A percentile compares a stretch with the other conserved stretches of the same genome.
phyloP scores from a whole-genome alignment of 805 yeast genomes.

The Pichia paraexigua region DNA sequence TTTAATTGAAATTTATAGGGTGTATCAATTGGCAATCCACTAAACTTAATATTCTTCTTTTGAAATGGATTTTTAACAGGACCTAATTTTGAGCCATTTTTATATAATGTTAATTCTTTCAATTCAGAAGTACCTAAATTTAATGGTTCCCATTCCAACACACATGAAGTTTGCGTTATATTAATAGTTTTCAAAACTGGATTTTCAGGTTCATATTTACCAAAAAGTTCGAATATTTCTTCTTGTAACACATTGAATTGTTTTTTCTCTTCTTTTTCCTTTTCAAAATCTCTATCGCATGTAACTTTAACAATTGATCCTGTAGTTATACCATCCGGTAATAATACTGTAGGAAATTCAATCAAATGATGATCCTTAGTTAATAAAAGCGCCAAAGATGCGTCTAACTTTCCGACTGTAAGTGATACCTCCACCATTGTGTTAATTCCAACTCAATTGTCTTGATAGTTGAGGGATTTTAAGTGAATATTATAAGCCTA shows the following conservation, averaged over 20 bases:
- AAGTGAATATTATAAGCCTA: background rate
- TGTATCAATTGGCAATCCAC: conserved; percentile 86
- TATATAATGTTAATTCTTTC: conserved; percentile 67
- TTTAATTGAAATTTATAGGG: conserved; percentile 71
- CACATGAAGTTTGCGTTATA: conserved; percentile 91
- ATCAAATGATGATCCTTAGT: conserved; percentile 87
- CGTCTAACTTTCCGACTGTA: conserved; percentile 93
- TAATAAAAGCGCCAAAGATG: conserved; percentile 82
- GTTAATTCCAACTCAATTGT: background rate
- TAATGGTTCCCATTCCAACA: conserved; percentile 86
- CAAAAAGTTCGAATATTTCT: conserved; percentile 64
- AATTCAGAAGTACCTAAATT: conserved; percentile 76
- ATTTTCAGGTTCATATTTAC: conserved; percentile 57
- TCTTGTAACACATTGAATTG: conserved; percentile 63
- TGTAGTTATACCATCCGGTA: conserved; percentile 85
- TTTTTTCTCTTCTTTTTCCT: conserved; percentile 52
- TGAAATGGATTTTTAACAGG: conserved; percentile 75
- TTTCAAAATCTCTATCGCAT: conserved; percentile 67
- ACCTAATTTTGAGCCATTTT: conserved; percentile 67
- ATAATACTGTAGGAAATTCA: conserved; percentile 90
- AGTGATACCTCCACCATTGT: conserved; percentile 81
- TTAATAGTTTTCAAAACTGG: conserved; percentile 69
- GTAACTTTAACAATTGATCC: conserved; percentile 85
- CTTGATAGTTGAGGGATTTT: background rate
- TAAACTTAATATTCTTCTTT: conserved; percentile 74